Evolutionary conservation across 345 rosid species (phyloP).

Genomic region (Rubroshorea leprosula): DNA sequence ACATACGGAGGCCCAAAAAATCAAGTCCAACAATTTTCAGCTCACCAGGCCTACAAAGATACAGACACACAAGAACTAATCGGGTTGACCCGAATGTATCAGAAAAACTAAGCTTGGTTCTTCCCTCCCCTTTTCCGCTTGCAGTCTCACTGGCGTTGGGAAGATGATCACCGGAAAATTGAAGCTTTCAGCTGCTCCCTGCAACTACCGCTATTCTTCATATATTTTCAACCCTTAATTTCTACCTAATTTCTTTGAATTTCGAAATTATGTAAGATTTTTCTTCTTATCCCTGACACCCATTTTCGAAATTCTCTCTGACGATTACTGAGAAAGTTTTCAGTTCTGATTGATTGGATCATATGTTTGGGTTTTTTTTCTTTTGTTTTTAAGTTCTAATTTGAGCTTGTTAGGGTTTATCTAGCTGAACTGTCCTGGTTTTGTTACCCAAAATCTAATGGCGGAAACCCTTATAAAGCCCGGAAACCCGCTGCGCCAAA

Average conservation of each 20-base stretch:
- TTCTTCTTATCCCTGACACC: neutral
- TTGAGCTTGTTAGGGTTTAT: neutral
- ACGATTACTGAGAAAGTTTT: neutral
- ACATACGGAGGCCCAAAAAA: neutral
- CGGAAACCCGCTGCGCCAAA: neutral
- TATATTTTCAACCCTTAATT: neutral
- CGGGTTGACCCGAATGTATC: neutral
- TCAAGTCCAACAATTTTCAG: too few relatives aligned
- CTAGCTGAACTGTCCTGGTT: neutral
- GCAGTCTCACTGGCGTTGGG: neutral
- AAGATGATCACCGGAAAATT: neutral
- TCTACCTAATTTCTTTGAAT: neutral
- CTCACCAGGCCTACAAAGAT: neutral
- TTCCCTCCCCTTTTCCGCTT: neutral
- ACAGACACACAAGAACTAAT: too few relatives aligned
- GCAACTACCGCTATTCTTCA: neutral
- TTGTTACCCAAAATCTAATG: neutral
- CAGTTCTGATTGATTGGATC: too few relatives aligned
- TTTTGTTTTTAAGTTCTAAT: neutral
- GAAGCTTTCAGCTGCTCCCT: neutral
- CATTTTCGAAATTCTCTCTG: neutral
- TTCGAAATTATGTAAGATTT: neutral
- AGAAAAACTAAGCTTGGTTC: neutral
- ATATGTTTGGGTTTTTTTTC: neutral
- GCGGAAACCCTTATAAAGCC: slow-evolving; percentile 7